Evolutionary conservation across 23 red algal species (phyloP).

Genomic region (Gracilaria caudata): DNA sequence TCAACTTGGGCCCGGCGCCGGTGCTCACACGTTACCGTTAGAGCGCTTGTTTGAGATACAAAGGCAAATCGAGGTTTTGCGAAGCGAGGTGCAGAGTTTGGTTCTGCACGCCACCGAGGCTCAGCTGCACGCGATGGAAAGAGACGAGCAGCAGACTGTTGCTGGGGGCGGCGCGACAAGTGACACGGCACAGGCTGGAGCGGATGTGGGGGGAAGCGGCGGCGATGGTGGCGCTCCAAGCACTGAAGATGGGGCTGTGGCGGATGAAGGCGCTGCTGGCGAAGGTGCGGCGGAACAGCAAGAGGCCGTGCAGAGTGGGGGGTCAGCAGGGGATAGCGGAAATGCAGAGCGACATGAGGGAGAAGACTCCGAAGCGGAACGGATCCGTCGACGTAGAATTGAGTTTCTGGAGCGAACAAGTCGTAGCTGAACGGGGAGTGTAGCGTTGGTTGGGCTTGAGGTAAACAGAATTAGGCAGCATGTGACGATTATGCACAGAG

Average conservation of each 20-base stretch:
- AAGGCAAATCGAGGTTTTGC: slow-evolving; percentile 57
- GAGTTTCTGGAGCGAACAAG: slow-evolving; percentile 19
- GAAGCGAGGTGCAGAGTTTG: slow-evolving; percentile 51
- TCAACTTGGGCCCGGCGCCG: not conserved
- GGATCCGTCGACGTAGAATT: slow-evolving; percentile 21
- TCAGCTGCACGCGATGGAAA: slow-evolving; percentile 12
- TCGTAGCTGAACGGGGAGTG: not conserved
- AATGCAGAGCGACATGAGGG: not conserved
- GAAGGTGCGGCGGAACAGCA: not conserved
- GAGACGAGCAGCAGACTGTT: not conserved
- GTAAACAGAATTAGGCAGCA: not conserved
- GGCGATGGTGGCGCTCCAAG: no score
- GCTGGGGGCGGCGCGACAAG: not conserved
- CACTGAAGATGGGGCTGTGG: not conserved
- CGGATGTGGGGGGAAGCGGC: not conserved
- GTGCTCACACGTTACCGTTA: slow-evolving; percentile 18
- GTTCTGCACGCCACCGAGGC: slow-evolving; percentile 34
- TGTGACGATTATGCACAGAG: no score
- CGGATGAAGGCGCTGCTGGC: not conserved
- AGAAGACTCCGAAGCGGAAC: slow-evolving; percentile 29
- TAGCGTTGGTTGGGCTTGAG: not conserved
- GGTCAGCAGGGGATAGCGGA: not conserved
- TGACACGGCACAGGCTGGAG: not conserved
- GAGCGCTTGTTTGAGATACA: slow-evolving; percentile 62
- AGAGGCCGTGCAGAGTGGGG: no score